phyloP scores from a whole-genome alignment of 2,329 filamentous ascomycete genomes.

The Lasiodiplodia sp. region DNA sequence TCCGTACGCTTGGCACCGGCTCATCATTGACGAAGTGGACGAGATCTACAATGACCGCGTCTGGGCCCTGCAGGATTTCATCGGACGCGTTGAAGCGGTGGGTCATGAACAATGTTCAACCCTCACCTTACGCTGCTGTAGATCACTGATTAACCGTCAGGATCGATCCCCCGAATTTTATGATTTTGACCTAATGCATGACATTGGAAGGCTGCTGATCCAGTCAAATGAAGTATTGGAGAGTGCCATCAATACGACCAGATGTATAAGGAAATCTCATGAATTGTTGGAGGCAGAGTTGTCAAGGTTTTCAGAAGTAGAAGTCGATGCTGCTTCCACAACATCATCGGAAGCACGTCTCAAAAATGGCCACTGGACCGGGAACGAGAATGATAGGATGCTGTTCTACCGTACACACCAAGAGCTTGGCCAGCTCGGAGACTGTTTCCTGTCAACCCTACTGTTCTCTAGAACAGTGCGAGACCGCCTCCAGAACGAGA shows the following conservation, averaged over 20 bases:
- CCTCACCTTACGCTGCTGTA: no score
- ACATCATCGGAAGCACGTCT: background rate
- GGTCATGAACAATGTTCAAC: no score
- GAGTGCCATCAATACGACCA: slow-evolving; percentile 27
- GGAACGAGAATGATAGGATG: background rate
- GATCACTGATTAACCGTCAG: background rate
- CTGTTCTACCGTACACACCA: background rate
- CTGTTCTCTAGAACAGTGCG: background rate
- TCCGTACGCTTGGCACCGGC: background rate
- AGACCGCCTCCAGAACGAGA: background rate
- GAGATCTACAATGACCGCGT: background rate
- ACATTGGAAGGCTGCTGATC: slow-evolving; percentile 24
- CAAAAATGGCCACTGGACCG: background rate
- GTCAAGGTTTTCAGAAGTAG: slow-evolving; percentile 28
- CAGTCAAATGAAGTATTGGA: slow-evolving; percentile 31
- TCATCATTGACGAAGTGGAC: background rate
- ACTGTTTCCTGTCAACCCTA: background rate
- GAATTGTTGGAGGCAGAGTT: background rate
- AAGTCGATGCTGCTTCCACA: no score
- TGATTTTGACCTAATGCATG: slow-evolving; percentile 27
- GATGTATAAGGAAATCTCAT: slow-evolving; percentile 4
- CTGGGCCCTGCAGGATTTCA: background rate
- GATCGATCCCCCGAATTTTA: background rate
- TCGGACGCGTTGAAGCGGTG: no score
- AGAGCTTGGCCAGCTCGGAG: background rate